Evolutionary conservation across 306 rosid species (phyloP).

Genomic region (Neltuma alba): DNA sequence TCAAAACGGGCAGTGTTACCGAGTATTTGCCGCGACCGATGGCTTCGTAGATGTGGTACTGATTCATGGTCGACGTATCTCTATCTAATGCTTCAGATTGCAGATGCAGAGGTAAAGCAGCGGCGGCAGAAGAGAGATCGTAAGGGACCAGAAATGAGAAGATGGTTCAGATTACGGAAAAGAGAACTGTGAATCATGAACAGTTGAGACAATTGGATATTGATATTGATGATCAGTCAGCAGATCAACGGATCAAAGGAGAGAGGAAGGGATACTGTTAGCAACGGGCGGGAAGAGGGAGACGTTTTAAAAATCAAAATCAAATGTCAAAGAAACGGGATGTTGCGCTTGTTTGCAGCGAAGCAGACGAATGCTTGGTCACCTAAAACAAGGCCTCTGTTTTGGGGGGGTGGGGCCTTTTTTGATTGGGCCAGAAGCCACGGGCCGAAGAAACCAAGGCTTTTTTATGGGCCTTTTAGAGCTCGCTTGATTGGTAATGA

Average conservation of each 20-base stretch:
- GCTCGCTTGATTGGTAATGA: too few species aligned
- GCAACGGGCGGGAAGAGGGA: not conserved
- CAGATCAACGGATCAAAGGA: not conserved
- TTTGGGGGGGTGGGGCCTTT: too few species aligned
- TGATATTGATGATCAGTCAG: not conserved
- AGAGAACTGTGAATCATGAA: not conserved
- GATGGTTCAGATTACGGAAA: not conserved
- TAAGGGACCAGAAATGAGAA: not conserved
- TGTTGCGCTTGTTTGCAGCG: not conserved
- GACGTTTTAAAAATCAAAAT: not conserved
- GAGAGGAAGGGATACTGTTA: not conserved
- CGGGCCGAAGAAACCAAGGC: too few species aligned
- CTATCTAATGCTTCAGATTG: conserved; percentile 52
- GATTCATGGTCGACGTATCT: conserved; percentile 60
- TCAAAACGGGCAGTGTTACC: conserved; percentile 41
- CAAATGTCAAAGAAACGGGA: not conserved
- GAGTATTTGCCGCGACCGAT: conserved; percentile 96
- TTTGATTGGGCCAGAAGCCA: too few species aligned
- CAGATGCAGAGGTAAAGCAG: conserved; percentile 16
- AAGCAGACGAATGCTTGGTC: too few species aligned
- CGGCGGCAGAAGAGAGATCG: conserved; percentile 26
- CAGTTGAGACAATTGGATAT: not conserved
- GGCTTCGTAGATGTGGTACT: conserved; percentile 95
- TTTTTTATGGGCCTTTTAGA: too few species aligned
- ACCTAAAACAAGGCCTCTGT: too few species aligned